Evolutionary conservation across 805 yeast species (phyloP).

Genomic region (Suhomyces prunicola): DNA sequence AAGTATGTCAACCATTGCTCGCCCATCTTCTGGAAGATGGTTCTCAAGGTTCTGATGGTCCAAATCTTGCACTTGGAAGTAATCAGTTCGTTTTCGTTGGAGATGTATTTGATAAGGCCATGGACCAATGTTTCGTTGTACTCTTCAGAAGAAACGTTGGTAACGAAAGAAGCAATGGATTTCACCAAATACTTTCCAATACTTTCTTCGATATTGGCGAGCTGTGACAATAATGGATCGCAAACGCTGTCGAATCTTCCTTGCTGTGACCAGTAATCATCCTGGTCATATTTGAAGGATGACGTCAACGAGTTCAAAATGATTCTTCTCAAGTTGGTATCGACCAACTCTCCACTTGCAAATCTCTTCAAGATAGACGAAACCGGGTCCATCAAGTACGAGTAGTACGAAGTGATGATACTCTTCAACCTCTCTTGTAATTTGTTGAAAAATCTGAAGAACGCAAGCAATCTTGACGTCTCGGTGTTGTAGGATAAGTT

Average conservation of each 20-base stretch:
- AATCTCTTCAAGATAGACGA: conserved; percentile 52
- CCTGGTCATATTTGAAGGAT: conserved; percentile 85
- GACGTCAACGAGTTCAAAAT: conserved; percentile 69
- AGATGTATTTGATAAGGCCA: conserved; percentile 33
- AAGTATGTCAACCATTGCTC: conserved; percentile 89
- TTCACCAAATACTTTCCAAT: conserved; percentile 81
- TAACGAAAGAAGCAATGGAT: conserved; percentile 71
- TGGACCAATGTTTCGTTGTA: conserved; percentile 64
- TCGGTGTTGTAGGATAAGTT: conserved; percentile 43
- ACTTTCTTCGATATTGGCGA: conserved; percentile 62
- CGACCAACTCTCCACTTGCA: conserved; percentile 36
- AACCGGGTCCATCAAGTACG: conserved; percentile 79
- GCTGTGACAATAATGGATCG: conserved; percentile 61
- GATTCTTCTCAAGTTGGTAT: conserved; percentile 64
- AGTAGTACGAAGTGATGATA: conserved; percentile 83
- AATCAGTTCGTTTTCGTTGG: conserved; percentile 47
- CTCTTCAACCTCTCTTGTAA: conserved; percentile 81
- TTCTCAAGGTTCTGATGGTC: conserved; percentile 77
- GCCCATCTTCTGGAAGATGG: conserved; percentile 85
- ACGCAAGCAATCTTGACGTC: conserved; percentile 61
- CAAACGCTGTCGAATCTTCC: conserved; percentile 76
- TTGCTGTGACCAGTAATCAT: conserved; percentile 91
- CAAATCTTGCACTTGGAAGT: conserved; percentile 72
- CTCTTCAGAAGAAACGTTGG: conserved; percentile 62
- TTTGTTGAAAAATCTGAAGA: conserved; percentile 82